phyloP scores from a whole-genome alignment of 129 eudicot species.

The Pulicaria dysenterica region DNA sequence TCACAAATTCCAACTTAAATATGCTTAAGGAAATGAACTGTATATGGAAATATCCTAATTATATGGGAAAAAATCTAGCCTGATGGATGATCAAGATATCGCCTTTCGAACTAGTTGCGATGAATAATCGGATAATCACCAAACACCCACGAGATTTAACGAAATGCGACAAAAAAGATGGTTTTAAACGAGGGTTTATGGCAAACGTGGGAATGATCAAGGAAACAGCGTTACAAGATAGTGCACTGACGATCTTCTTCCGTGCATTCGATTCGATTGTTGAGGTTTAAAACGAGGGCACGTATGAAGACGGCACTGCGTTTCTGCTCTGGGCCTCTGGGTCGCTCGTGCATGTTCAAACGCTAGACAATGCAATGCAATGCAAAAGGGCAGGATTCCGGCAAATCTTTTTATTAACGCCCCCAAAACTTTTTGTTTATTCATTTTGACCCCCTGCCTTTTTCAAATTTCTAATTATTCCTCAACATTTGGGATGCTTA shows the following conservation, averaged over 20 bases:
- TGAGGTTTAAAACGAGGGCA: neutral
- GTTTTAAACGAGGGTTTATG: constrained; percentile 22
- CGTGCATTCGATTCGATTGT: neutral
- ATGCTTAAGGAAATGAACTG: neutral
- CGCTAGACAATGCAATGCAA: neutral
- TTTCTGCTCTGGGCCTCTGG: neutral
- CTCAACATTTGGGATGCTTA: no score
- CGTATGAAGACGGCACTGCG: neutral
- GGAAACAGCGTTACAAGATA: neutral
- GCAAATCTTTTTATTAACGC: neutral
- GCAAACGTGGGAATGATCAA: neutral
- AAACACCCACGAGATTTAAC: neutral
- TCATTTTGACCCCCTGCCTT: neutral
- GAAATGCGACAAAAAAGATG: neutral
- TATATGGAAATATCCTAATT: constrained; percentile 27
- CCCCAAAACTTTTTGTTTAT: neutral
- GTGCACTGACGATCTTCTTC: neutral
- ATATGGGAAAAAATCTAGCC: neutral
- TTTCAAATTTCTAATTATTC: no score
- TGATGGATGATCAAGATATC: neutral
- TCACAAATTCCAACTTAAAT: neutral
- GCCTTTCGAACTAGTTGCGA: constrained; percentile 1
- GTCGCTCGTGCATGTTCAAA: constrained; percentile 9
- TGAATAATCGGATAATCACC: neutral
- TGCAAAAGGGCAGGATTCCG: neutral